Percentiles rank a stretch among this genome's conserved stretches.
These are phyloP conservation scores for Tagetes erecta DNA, from an alignment of 129 eudicot species.

Conservation along the genomic window DNA sequence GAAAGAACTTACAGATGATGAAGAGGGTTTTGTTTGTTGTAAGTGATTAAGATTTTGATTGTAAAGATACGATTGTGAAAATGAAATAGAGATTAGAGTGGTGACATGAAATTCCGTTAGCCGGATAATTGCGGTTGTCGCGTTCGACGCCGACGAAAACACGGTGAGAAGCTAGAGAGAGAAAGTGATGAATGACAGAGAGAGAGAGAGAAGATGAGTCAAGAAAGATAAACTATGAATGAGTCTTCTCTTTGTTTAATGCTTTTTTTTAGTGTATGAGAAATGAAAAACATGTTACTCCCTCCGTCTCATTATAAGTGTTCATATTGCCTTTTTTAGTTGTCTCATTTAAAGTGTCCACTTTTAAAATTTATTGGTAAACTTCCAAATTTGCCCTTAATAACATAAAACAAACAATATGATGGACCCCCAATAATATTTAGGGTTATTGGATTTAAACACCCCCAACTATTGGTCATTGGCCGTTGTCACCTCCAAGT, in stretches of 20 bases:
- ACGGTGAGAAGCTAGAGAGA: slow-evolving; percentile 36
- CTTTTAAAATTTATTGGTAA: too few species aligned
- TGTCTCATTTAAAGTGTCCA: too few species aligned
- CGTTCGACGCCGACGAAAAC: slow-evolving; percentile 31
- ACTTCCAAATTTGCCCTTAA: too few species aligned
- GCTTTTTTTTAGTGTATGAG: slow-evolving; percentile 1
- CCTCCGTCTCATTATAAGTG: too few species aligned
- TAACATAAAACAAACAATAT: too few species aligned
- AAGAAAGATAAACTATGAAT: background rate
- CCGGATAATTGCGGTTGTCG: slow-evolving; percentile 28
- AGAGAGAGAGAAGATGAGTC: slow-evolving; percentile 22
- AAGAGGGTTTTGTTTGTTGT: slow-evolving; percentile 12
- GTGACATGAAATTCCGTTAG: slow-evolving; percentile 21
- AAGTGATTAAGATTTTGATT: background rate
- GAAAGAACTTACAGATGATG: slow-evolving; percentile 30
- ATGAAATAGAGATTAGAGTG: background rate
- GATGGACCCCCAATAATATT: too few species aligned
- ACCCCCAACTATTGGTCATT: too few species aligned
- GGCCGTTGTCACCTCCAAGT: too few species aligned
- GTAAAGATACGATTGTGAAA: slow-evolving; percentile 9
- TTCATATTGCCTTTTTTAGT: too few species aligned
- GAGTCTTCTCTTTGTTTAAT: slow-evolving; percentile 17
- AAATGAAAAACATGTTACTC: too few species aligned
- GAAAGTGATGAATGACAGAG: slow-evolving; percentile 9
- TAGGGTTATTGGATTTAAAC: too few species aligned